A percentile compares a stretch with the other conserved stretches of the same genome.
Conservation (phyloP, 805 yeast genomes). For the Zygosaccharomyces kombuchaensis region DNA sequence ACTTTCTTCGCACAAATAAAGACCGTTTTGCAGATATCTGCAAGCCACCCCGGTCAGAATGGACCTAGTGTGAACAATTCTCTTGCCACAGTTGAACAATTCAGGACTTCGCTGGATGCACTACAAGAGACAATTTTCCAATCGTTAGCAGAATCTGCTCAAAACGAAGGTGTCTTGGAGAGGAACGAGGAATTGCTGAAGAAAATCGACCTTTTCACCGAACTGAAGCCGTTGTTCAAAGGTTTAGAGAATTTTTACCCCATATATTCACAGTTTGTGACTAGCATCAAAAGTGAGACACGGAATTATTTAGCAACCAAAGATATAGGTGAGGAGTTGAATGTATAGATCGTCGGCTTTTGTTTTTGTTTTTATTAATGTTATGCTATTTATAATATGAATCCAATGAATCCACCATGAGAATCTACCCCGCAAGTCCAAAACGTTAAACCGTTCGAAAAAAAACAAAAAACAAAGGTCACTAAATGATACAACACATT, state of each 20-base stretch:
- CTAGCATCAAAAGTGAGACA: constrained; percentile 38
- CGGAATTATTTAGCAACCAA: constrained; percentile 34
- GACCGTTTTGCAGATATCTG: constrained; percentile 36
- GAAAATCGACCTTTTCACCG: constrained; percentile 46
- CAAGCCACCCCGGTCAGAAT: constrained; percentile 6
- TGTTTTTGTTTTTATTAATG: not conserved
- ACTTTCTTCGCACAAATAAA: constrained; percentile 43
- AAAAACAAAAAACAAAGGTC: not conserved
- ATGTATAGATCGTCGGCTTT: not conserved
- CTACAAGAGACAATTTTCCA: constrained; percentile 44
- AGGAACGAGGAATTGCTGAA: constrained; percentile 37
- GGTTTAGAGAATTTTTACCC: constrained; percentile 48
- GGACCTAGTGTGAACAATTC: constrained; percentile 13
- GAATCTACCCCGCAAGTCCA: not conserved
- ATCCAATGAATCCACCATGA: too few species aligned
- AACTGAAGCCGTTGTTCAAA: constrained; percentile 50
- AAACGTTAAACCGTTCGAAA: not conserved
- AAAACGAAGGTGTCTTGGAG: constrained; percentile 17
- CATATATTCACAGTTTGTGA: constrained; percentile 46
- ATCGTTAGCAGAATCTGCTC: constrained; percentile 36
- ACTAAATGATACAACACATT: not conserved
- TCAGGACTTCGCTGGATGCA: constrained; percentile 40
- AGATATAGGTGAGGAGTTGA: constrained; percentile 20
- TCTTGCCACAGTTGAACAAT: constrained; percentile 28
- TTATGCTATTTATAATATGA: too few species aligned